Conservation (phyloP, 2,329 filamentous ascomycete genomes). For the Calonectria fujianensis region DNA sequence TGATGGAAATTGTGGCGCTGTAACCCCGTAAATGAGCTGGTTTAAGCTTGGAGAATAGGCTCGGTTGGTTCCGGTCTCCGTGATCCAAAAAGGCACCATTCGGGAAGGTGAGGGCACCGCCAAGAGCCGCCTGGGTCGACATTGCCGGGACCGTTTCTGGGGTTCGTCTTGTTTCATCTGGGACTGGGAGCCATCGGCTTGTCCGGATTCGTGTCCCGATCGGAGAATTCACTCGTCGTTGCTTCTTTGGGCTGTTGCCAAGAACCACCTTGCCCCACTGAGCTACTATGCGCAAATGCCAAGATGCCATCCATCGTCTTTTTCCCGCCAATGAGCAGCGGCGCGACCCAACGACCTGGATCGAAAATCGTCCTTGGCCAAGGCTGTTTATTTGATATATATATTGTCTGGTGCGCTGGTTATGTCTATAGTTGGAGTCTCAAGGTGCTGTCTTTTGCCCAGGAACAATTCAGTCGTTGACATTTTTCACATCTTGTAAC, state of each 20-base stretch:
- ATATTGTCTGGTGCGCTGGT: neutral
- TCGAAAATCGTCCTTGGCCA: neutral
- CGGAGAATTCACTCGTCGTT: neutral
- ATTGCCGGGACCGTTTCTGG: neutral
- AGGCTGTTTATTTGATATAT: neutral
- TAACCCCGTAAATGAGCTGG: neutral
- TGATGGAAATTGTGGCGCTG: neutral
- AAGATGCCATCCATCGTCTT: neutral
- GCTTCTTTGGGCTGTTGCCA: conserved; percentile 12
- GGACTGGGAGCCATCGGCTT: neutral
- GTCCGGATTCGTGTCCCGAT: conserved; percentile 2
- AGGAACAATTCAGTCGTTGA: neutral
- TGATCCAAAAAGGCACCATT: neutral
- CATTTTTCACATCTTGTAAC: neutral
- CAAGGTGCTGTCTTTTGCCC: neutral
- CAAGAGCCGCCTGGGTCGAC: neutral
- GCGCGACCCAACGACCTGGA: neutral
- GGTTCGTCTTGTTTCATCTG: neutral
- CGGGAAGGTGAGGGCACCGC: neutral
- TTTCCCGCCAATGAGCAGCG: conserved; percentile 22
- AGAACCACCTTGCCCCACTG: neutral
- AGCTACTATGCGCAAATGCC: neutral
- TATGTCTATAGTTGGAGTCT: too few species aligned
- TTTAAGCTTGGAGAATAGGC: conserved; percentile 17
- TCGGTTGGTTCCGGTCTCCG: conserved; percentile 13